phyloP scores from a whole-genome alignment of 2,329 filamentous ascomycete species.

The Pseudodiploospora longispora region DNA sequence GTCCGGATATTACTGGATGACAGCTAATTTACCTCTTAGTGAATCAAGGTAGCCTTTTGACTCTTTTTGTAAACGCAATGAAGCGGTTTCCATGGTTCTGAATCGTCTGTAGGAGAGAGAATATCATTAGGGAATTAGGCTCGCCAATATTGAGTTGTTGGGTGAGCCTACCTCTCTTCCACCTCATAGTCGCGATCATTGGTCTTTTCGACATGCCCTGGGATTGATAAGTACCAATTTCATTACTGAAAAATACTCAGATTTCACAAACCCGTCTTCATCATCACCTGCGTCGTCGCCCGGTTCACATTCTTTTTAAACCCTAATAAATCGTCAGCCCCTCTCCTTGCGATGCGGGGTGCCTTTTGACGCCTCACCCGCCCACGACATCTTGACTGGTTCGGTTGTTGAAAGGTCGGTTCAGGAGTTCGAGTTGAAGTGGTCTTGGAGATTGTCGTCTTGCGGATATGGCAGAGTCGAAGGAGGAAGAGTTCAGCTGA shows the following conservation, averaged over 20 bases:
- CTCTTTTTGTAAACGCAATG: conserved; percentile 88
- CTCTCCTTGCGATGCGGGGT: conserved; percentile 19
- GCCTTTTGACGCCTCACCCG: conserved; percentile 39
- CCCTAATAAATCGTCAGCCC: conserved; percentile 26
- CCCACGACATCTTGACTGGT: conserved; percentile 56
- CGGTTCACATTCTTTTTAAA: conserved; percentile 91
- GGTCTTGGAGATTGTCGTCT: no score
- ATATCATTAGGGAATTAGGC: conserved; percentile 6
- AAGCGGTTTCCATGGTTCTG: conserved; percentile 93
- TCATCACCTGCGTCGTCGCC: conserved; percentile 99
- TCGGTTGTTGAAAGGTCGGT: background rate
- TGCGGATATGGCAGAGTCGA: background rate
- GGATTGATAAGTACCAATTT: background rate
- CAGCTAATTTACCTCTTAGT: conserved; percentile 57
- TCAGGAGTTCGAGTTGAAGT: no score
- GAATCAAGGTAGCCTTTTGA: conserved; percentile 97
- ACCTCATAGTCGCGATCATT: conserved; percentile 99
- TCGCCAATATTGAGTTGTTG: background rate
- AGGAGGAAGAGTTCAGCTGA: background rate
- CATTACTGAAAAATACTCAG: no score
- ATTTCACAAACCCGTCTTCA: conserved; percentile 98
- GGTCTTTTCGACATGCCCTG: conserved; percentile 94
- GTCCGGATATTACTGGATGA: background rate
- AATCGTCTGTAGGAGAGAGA: conserved; percentile 59
- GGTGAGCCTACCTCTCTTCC: conserved; percentile 63